Conservation (phyloP, 805 yeast species). For the Clavispora carvajalis region DNA sequence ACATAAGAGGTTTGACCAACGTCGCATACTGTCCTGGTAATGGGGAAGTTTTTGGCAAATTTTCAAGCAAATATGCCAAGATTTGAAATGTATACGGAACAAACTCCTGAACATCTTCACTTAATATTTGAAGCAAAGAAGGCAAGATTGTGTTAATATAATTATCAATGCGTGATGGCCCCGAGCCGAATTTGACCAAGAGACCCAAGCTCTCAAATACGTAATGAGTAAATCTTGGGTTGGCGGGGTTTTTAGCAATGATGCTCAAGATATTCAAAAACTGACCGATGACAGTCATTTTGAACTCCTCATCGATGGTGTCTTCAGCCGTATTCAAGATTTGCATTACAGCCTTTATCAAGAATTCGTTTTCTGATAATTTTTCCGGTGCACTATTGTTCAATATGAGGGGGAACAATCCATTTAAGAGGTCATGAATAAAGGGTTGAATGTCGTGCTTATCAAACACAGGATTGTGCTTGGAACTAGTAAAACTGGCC, state of each 20-base stretch:
- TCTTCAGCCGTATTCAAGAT: conserved; percentile 71
- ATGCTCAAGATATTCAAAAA: conserved; percentile 62
- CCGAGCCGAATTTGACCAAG: conserved; percentile 48
- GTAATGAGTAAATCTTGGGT: conserved; percentile 89
- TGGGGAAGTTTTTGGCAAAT: conserved; percentile 40
- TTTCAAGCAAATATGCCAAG: conserved; percentile 71
- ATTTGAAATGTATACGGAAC: conserved; percentile 90
- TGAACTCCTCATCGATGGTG: conserved; percentile 39
- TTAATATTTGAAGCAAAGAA: conserved; percentile 57
- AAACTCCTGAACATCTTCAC: conserved; percentile 88
- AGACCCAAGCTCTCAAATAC: conserved; percentile 85
- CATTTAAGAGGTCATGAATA: conserved; percentile 56
- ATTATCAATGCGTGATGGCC: conserved; percentile 8
- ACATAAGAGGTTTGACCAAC: conserved; percentile 72
- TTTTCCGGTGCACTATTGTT: conserved; percentile 65
- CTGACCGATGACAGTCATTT: conserved; percentile 52
- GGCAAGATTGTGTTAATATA: conserved; percentile 59
- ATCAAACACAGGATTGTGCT: conserved; percentile 56
- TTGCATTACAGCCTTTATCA: conserved; percentile 86
- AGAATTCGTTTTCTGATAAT: conserved; percentile 89
- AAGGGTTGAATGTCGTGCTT: conserved; percentile 65
- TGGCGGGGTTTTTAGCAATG: conserved; percentile 86
- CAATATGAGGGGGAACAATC: conserved; percentile 62
- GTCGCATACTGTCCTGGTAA: conserved; percentile 64
- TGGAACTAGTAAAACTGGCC: conserved; percentile 50